phyloP scores from a whole-genome alignment of 2,329 filamentous ascomycete species.

The Periconia macrospinosa region DNA sequence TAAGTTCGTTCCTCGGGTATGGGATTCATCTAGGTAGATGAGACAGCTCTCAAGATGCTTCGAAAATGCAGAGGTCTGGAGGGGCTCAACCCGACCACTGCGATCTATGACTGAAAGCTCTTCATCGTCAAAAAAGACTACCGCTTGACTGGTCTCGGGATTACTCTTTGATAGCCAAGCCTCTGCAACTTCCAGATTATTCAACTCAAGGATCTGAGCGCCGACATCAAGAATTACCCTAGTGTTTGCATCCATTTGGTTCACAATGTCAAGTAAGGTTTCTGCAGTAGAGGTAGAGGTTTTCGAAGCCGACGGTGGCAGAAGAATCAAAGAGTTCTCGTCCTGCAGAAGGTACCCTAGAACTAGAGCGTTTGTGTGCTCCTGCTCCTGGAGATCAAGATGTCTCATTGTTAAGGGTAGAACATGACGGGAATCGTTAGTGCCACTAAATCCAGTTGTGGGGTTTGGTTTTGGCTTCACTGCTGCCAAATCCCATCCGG shows the following conservation, averaged over 20 bases:
- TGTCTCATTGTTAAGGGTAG: constrained; percentile 62
- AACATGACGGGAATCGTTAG: constrained; percentile 62
- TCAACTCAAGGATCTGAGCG: constrained; percentile 67
- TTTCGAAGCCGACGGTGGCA: constrained; percentile 14
- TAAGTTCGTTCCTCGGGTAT: constrained; percentile 71
- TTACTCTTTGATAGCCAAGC: constrained; percentile 58
- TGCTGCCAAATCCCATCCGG: constrained; percentile 67
- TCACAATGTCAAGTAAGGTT: constrained; percentile 51
- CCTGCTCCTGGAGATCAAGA: constrained; percentile 56
- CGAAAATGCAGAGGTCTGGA: constrained; percentile 62
- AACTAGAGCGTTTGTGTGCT: constrained; percentile 69
- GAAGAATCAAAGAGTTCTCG: constrained; percentile 34
- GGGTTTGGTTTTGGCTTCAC: constrained; percentile 49
- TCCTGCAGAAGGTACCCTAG: constrained; percentile 59
- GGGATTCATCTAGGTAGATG: constrained; percentile 70
- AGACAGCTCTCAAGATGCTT: constrained; percentile 62
- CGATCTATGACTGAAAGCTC: constrained; percentile 58
- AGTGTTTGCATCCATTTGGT: constrained; percentile 42
- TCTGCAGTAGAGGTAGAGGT: constrained; percentile 43
- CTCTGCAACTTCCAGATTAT: constrained; percentile 47
- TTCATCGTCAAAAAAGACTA: constrained; percentile 63
- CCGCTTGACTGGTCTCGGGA: constrained; percentile 38
- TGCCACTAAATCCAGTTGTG: constrained; percentile 71
- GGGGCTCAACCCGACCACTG: constrained; percentile 48
- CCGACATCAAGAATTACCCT: constrained; percentile 72